Evolutionary conservation across 163 green algal genomes (phyloP).

Genomic region (Trebouxiophyceae sp.): DNA sequence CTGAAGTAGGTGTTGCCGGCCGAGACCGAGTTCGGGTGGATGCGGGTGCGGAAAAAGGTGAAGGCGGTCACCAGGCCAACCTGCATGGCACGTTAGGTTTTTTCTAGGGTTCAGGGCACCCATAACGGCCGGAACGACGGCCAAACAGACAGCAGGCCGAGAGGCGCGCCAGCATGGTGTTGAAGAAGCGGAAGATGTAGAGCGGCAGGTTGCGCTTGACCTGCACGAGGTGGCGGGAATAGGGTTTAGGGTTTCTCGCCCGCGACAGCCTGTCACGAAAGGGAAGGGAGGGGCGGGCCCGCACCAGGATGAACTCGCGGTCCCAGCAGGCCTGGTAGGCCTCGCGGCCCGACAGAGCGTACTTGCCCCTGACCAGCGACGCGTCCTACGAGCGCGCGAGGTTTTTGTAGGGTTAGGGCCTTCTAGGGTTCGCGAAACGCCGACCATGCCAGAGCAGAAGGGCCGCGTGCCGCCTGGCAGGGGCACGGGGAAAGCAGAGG

Average conservation of each 20-base stretch:
- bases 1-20: constrained; percentile 14
- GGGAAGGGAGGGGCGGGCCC: no score
- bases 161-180: constrained; percentile 1
- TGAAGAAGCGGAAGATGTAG: constrained; percentile 38
- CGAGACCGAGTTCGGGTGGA: constrained; percentile 23
- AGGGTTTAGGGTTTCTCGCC: no score
- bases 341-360: constrained; percentile 22
- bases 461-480: no score
- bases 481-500: no score
- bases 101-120: no score
- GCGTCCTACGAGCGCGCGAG: not conserved
- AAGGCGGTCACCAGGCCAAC: constrained; percentile 28
- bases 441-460: no score
- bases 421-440: no score
- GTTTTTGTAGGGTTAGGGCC: no score
- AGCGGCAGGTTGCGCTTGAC: constrained; percentile 45
- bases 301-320: constrained; percentile 3
- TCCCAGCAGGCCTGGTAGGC: constrained; percentile 28
- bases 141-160: no score
- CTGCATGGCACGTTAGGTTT: constrained; percentile 4
- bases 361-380: constrained; percentile 26
- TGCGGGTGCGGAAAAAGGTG: constrained; percentile 33
- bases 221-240: constrained; percentile 32
- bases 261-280: no score
- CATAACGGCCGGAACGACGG: no score